These are phyloP conservation scores for Colletotrichum abscissum DNA, from an alignment of 2,329 filamentous ascomycete genomes.

Conservation along the genomic window DNA sequence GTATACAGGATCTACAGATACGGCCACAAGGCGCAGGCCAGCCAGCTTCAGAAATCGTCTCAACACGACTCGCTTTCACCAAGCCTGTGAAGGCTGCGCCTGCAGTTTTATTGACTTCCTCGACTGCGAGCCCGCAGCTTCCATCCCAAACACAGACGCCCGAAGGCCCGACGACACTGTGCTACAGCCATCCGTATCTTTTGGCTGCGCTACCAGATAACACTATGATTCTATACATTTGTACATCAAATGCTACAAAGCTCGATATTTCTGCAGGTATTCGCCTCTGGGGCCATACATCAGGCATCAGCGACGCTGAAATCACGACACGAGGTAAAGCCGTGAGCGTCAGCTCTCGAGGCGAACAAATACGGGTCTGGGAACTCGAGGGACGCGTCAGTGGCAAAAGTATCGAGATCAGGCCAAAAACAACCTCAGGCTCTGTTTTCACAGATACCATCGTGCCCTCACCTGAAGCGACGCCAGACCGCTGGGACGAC, in stretches of 20 bases:
- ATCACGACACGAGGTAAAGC: slow-evolving; percentile 88
- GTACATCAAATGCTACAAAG: slow-evolving; percentile 75
- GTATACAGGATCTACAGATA: slow-evolving; percentile 89
- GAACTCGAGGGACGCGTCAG: slow-evolving; percentile 80
- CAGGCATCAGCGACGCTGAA: slow-evolving; percentile 86
- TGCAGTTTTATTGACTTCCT: background rate
- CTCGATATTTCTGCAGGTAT: slow-evolving; percentile 79
- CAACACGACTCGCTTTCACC: slow-evolving; percentile 55
- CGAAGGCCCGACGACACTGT: slow-evolving; percentile 70
- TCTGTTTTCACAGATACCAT: background rate
- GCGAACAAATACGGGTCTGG: slow-evolving; percentile 86
- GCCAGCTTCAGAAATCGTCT: slow-evolving; percentile 45
- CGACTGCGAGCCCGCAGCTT: slow-evolving; percentile 23
- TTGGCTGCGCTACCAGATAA: slow-evolving; percentile 88
- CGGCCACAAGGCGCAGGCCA: slow-evolving; percentile 38
- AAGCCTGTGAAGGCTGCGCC: slow-evolving; percentile 42
- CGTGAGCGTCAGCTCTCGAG: slow-evolving; percentile 86
- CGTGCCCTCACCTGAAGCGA: background rate
- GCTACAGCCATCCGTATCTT: slow-evolving; percentile 85
- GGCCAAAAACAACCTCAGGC: slow-evolving; percentile 46
- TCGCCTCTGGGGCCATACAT: slow-evolving; percentile 91
- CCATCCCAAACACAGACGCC: slow-evolving; percentile 9
- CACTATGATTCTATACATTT: slow-evolving; percentile 84
- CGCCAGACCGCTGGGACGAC: slow-evolving; percentile 53
- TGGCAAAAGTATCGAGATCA: slow-evolving; percentile 63